phyloP scores from a whole-genome alignment of 192 early-diverging fungal genomes.

The Backusella sp. region DNA sequence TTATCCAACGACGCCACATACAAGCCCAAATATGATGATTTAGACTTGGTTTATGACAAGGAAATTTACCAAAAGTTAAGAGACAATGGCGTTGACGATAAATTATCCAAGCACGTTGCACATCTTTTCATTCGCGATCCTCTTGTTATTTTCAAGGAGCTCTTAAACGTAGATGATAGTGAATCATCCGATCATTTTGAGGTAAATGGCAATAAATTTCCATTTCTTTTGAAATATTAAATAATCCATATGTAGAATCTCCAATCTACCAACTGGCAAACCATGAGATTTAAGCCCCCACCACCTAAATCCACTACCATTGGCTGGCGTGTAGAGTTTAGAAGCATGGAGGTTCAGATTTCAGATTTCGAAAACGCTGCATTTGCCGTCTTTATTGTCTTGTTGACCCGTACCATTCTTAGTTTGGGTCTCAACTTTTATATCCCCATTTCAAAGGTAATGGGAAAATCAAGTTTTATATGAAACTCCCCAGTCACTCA shows the following conservation, averaged over 20 bases:
- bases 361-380: slow-evolving; percentile 98
- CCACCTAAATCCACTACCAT: slow-evolving; percentile 80
- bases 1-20: slow-evolving; percentile 69
- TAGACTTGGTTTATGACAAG: slow-evolving; percentile 77
- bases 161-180: slow-evolving; percentile 84
- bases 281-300: slow-evolving; percentile 98
- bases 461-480: no score
- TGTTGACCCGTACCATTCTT: slow-evolving; percentile 85
- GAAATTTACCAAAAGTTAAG: slow-evolving; percentile 73
- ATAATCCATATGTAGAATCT: slow-evolving; percentile 59
- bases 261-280: slow-evolving; percentile 99
- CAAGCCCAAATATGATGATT: slow-evolving; percentile 92
- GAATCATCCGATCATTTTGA: slow-evolving; percentile 94
- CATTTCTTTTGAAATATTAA: not conserved
- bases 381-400: slow-evolving; percentile 89
- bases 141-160: slow-evolving; percentile 90
- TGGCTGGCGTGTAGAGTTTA: slow-evolving; percentile 98
- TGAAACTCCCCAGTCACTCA: not conserved
- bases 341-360: slow-evolving; percentile 94
- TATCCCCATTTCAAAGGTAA: slow-evolving; percentile 90
- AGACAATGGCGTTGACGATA: slow-evolving; percentile 80
- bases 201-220: slow-evolving; percentile 25
- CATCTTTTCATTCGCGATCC: slow-evolving; percentile 99
- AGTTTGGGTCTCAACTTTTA: slow-evolving; percentile 93
- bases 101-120: slow-evolving; percentile 87